Percentiles rank a stretch among this genome's conserved stretches.
These are phyloP conservation scores for Fusarium liriodendri DNA, from an alignment of 2,329 filamentous ascomycete genomes.

Conservation along the genomic window DNA sequence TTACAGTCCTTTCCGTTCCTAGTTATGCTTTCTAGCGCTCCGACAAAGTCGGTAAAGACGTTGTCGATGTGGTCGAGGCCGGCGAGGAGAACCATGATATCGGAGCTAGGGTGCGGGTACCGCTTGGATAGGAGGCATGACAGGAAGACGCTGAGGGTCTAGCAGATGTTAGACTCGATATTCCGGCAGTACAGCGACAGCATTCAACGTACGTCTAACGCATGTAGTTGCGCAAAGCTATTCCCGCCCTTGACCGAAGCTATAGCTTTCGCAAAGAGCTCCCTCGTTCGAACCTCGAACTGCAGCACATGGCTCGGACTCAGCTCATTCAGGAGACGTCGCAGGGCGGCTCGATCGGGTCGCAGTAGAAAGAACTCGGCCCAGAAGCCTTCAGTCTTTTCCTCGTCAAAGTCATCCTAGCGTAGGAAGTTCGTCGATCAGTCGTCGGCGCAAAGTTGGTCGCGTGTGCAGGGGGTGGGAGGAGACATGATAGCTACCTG, in stretches of 20 bases:
- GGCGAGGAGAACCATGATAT: slow-evolving; percentile 90
- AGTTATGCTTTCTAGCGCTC: slow-evolving; percentile 83
- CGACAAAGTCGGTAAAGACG: slow-evolving; percentile 89
- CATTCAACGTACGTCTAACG: slow-evolving; percentile 78
- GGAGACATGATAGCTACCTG: not conserved
- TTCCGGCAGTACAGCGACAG: slow-evolving; percentile 21
- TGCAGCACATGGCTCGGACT: slow-evolving; percentile 80
- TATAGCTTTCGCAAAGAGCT: slow-evolving; percentile 82
- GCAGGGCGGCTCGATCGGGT: slow-evolving; percentile 78
- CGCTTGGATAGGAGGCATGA: slow-evolving; percentile 85
- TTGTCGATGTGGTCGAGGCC: slow-evolving; percentile 89
- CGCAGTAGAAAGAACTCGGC: slow-evolving; percentile 92
- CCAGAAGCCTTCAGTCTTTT: slow-evolving; percentile 93
- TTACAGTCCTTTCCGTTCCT: slow-evolving; percentile 77
- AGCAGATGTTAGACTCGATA: slow-evolving; percentile 17
- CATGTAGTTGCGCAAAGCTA: slow-evolving; percentile 77
- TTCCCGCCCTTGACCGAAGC: slow-evolving; percentile 71
- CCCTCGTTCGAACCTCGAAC: slow-evolving; percentile 80
- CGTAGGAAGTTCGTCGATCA: slow-evolving; percentile 40
- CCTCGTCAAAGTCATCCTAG: slow-evolving; percentile 72
- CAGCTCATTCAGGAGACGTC: slow-evolving; percentile 75
- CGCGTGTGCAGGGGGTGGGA: slow-evolving; percentile 10
- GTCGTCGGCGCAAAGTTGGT: slow-evolving; percentile 39
- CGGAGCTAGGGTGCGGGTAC: slow-evolving; percentile 94
- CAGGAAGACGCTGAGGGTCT: slow-evolving; percentile 93